phyloP scores from a whole-genome alignment of 306 rosid genomes.

The Canavalia ensiformis region DNA sequence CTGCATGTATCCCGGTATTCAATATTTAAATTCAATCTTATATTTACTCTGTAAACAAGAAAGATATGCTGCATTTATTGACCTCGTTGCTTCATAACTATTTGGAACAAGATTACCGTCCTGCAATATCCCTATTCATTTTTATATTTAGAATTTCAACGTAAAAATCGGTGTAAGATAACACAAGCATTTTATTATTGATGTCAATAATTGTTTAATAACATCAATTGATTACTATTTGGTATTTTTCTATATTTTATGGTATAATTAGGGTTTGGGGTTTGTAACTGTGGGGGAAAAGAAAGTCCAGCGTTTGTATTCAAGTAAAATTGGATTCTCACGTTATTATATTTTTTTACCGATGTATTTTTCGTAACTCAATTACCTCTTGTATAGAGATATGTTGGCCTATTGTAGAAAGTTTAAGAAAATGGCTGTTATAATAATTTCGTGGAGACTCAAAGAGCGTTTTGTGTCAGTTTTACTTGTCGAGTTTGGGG shows the following conservation, averaged over 20 bases:
- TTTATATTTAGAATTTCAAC: not conserved
- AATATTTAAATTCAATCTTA: not conserved
- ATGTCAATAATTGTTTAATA: not conserved
- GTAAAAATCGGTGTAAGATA: not conserved
- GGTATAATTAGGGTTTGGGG: not conserved
- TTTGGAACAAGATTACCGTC: not conserved
- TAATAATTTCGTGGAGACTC: too few relatives aligned
- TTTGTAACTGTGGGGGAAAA: not conserved
- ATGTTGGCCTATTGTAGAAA: too few relatives aligned
- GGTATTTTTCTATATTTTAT: not conserved
- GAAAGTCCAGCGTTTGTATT: too few relatives aligned
- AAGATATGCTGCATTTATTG: slow-evolving; percentile 23
- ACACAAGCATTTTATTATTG: not conserved
- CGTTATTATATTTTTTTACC: too few relatives aligned
- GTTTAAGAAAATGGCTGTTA: too few relatives aligned
- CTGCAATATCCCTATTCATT: not conserved
- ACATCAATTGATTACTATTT: not conserved
- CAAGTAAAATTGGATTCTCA: too few relatives aligned
- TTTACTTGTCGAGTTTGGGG: too few relatives aligned
- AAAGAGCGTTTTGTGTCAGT: too few relatives aligned
- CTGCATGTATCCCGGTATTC: not conserved
- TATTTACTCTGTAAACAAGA: slow-evolving; percentile 1
- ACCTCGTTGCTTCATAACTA: not conserved
- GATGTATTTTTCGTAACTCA: too few relatives aligned
- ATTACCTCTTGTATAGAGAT: too few relatives aligned